phyloP scores from a whole-genome alignment of 352 stramenopile species.

The Globisporangium irregulare region DNA sequence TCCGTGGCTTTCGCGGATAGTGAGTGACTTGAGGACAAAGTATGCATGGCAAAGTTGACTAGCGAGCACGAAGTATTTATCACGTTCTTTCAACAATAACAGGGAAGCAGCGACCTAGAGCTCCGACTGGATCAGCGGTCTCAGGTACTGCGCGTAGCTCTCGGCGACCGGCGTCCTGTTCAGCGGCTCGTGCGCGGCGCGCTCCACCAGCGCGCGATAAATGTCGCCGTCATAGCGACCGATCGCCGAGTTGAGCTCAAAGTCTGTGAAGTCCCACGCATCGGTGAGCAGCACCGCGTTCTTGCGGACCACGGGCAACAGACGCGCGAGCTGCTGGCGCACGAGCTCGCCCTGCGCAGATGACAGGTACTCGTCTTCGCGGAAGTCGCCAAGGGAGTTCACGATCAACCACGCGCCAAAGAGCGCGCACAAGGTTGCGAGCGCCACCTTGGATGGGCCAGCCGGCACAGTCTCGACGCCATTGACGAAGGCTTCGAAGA shows the following conservation, averaged over 20 bases:
- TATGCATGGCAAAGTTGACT: too few species aligned
- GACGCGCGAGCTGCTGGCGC: conserved; percentile 20
- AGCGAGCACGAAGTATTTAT: too few species aligned
- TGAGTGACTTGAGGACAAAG: too few species aligned
- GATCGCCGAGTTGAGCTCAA: conserved; percentile 69
- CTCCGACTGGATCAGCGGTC: conserved; percentile 32
- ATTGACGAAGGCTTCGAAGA: conserved; percentile 27
- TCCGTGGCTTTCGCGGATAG: too few species aligned
- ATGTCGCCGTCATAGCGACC: conserved; percentile 72
- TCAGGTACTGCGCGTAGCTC: conserved; percentile 56
- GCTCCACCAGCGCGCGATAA: conserved; percentile 54
- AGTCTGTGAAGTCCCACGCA: conserved; percentile 44
- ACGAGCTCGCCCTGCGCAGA: conserved; percentile 24
- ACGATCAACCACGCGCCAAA: conserved; percentile 31
- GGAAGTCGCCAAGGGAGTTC: conserved; percentile 37
- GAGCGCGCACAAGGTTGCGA: conserved; percentile 25
- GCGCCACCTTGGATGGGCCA: conserved; percentile 14
- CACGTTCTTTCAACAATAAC: neutral
- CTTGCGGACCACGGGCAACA: conserved; percentile 32
- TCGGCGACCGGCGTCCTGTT: conserved; percentile 56
- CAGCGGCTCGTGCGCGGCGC: conserved; percentile 45
- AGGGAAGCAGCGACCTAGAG: conserved; percentile 19
- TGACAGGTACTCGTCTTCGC: conserved; percentile 41
- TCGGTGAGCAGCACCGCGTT: conserved; percentile 42
- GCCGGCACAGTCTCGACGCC: conserved; percentile 23